Conservation (phyloP, 2,329 filamentous ascomycete species). For the Sarocladium strictum region DNA sequence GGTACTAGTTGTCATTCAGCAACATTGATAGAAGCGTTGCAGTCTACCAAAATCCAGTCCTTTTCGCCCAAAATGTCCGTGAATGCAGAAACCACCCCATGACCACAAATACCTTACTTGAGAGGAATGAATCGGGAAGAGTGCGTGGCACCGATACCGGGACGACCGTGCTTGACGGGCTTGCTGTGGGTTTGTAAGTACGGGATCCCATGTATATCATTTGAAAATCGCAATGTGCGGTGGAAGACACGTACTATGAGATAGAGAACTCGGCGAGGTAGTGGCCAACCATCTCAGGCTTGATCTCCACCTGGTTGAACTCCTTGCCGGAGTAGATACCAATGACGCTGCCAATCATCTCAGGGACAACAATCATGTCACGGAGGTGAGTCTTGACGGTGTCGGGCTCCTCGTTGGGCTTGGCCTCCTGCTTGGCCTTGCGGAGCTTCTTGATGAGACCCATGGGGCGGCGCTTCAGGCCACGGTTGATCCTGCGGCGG, state of each 20-base stretch:
- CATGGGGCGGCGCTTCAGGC: conserved; percentile 99
- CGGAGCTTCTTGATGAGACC: conserved; percentile 99
- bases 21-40: conserved; percentile 36
- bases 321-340: conserved; percentile 99
- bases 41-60: conserved; percentile 49
- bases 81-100: conserved; percentile 51
- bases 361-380: conserved; percentile 99
- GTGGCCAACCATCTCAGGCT: conserved; percentile 99
- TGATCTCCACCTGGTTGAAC: conserved; percentile 99
- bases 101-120: conserved; percentile 73
- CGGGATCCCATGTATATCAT: background rate
- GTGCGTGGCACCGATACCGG: conserved; percentile 99
- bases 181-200: conserved; percentile 65
- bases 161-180: conserved; percentile 99
- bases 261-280: conserved; percentile 99
- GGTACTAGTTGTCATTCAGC: conserved; percentile 37
- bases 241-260: conserved; percentile 75
- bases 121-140: conserved; percentile 99
- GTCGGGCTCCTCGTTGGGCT: conserved; percentile 99
- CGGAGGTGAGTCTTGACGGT: conserved; percentile 99
- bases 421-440: conserved; percentile 98
- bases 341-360: conserved; percentile 99
- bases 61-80: conserved; percentile 52
- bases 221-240: background rate
- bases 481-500: conserved; percentile 98